Percentiles rank a stretch among this genome's conserved stretches.
These are phyloP conservation scores for Aspergillus glaucus DNA, from an alignment of 2,329 filamentous ascomycete species.

Conservation along the genomic window DNA sequence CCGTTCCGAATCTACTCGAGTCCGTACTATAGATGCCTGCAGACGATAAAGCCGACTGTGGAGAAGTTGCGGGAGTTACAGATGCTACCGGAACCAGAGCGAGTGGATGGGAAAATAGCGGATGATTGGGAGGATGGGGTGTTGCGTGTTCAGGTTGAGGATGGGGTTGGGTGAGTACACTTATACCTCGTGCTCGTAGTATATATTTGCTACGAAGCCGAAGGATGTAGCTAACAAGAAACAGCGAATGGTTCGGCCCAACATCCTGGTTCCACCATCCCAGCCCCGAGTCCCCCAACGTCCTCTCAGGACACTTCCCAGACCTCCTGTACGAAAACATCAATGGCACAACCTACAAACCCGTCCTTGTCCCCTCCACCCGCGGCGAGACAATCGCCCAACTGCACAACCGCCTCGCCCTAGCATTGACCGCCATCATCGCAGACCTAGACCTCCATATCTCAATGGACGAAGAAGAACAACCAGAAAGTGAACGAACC, in stretches of 20 bases:
- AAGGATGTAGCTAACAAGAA: not conserved
- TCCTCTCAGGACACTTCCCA: constrained; percentile 61
- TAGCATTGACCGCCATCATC: constrained; percentile 64
- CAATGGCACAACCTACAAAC: constrained; percentile 44
- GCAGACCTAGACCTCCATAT: constrained; percentile 59
- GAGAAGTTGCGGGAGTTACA: constrained; percentile 30
- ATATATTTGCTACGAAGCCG: not conserved
- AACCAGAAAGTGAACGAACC: constrained; percentile 46
- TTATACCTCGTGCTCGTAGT: not conserved
- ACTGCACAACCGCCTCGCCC: constrained; percentile 73
- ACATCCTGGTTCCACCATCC: constrained; percentile 78
- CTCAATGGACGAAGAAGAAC: constrained; percentile 35
- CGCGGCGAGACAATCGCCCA: constrained; percentile 74
- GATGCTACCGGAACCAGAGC: constrained; percentile 1
- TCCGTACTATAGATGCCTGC: constrained; percentile 80
- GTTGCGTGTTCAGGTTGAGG: constrained; percentile 44
- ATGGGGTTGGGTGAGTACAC: constrained; percentile 44
- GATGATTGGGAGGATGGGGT: constrained; percentile 31
- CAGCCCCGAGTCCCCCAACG: constrained; percentile 58
- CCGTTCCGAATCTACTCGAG: constrained; percentile 64
- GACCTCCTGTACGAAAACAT: constrained; percentile 45
- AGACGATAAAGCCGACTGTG: constrained; percentile 67
- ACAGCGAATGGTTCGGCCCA: constrained; percentile 83
- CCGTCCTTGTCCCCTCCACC: constrained; percentile 60
- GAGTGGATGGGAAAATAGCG: constrained; percentile 15